Evolutionary conservation across 768 basidiomycete genomes (phyloP), one percentile per base, ranked within the genome.

Genomic region (Termitomyces sp.): DNA sequence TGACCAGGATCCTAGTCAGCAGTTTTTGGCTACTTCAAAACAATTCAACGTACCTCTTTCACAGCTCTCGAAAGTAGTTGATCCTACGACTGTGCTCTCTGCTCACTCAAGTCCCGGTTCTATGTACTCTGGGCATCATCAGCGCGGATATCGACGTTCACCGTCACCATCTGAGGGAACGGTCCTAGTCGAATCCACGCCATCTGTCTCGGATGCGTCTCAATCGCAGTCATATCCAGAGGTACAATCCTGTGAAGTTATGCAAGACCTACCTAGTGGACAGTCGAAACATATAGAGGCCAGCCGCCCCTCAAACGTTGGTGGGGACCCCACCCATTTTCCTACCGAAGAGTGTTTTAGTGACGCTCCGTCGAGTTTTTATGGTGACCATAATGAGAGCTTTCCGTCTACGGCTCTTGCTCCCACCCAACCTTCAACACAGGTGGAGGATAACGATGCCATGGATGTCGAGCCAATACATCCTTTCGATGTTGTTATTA

Each of bases 11-110:
- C 76, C 75, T 9, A 75, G 76, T 30, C 72, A 75, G 52, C 68
- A 66, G 28, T 80, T 76, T 59, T 60, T 85, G 5, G 75, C 78
- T 14, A 66, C 68, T 15, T 68, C 77, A 3, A 79, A 77, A 59
- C 73, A 77, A 50, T 85, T 88, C 51, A 66, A 78, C 43, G 68
- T 82, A 19, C 87, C 87, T 53, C 69, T 88, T 46, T 79, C 81
- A 31, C 79, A 85, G 60, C 73, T 86, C 71, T 51, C 72, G 66
- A 59, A 55, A 48, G 59, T 60, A 21, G 43, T 57, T 43, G 26
- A 51, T 43, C 30, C 54, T 31, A 38, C 40, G 45, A 31, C 46
- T 35, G 48, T 48, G 9, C 48, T 50, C 19, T 33, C 31, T 7
- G 35, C 28, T 26, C 26, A 43, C n/a, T 40, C 44, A 42, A 55